Base-by-base conservation (phyloP, 2,329 filamentous ascomycete genomes). In the Cladosporium sphaerospermum region DNA sequence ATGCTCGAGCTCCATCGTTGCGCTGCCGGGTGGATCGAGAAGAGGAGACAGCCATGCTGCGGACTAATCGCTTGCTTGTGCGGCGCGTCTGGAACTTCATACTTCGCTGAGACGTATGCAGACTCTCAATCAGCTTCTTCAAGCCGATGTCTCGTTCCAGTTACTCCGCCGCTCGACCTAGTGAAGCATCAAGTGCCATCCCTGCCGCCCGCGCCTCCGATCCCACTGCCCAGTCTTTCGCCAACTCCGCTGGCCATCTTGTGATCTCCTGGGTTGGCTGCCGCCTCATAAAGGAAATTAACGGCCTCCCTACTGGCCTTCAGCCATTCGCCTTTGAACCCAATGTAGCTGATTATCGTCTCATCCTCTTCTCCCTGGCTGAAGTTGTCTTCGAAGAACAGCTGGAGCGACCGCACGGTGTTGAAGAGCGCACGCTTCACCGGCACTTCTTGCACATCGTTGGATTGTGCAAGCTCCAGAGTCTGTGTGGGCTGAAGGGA, bases 321-420 rank as follows among this genome's bases (percentile, higher is more conserved):
- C 81, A 93, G 93, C 78, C 89, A 97, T 71, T 96, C 89, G 19
- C 93, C 93, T 72, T 89, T 91, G 75, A 99, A 97, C 1, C 88
- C 93, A 53, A 97, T 59, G 72, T 96, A 99, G 57, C 78, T 84
- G 2, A 97, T 69, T 45, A 83, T 79, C 42, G 88, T 92, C 52
- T 86, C 83, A 52, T 95, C 88, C 66, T 91, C 88, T 11, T 89
- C 87, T 0, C 83, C 89, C 9, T 67, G 64, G 45, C 82, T 80
- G 61, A 92, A 96, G 67, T 97, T 99, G 68, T 96, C 89, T 63
- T 88, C 85, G 62, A 97, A 87, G 75, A 97, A 97, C 46, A 99
- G 76, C 11, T 85, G 83, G 56, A 99, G 75, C 16, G 80, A 84
- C 45, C 88, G 86, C n/a, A 91, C 89, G 23, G 85, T 87, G 61